Conservation (phyloP, 768 basidiomycete genomes). For the Psilocybe cyanescens region DNA sequence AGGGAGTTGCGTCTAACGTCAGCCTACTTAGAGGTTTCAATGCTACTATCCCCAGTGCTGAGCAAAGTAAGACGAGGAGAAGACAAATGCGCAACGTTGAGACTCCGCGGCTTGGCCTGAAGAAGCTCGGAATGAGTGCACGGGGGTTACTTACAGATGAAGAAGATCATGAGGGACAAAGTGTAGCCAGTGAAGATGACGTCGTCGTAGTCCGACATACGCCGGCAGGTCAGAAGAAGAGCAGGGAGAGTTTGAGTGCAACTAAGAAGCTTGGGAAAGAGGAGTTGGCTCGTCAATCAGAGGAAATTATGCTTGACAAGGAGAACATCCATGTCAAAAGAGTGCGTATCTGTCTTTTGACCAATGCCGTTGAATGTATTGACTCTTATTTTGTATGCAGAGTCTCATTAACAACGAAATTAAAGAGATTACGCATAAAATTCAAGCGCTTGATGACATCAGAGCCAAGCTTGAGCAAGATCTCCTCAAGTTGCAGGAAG, state of each 20-base stretch:
- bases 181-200: slow-evolving; percentile 76
- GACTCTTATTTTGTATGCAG: slow-evolving; percentile 41
- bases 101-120: slow-evolving; percentile 74
- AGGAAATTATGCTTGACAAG: slow-evolving; percentile 90
- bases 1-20: slow-evolving; percentile 71
- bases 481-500: slow-evolving; percentile 87
- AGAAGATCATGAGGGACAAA: slow-evolving; percentile 59
- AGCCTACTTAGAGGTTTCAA: slow-evolving; percentile 91
- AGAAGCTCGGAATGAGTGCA: slow-evolving; percentile 77
- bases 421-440: slow-evolving; percentile 87
- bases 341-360: slow-evolving; percentile 48
- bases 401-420: slow-evolving; percentile 88
- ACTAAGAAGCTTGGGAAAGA: slow-evolving; percentile 78
- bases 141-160: slow-evolving; percentile 71
- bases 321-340: slow-evolving; percentile 89
- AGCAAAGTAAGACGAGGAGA: slow-evolving; percentile 74
- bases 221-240: slow-evolving; percentile 48
- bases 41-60: slow-evolving; percentile 92
- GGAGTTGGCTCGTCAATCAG: slow-evolving; percentile 81
- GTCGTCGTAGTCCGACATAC: slow-evolving; percentile 62
- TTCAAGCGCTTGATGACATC: slow-evolving; percentile 81
- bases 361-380: slow-evolving; percentile 10
- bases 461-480: slow-evolving; percentile 80
- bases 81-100: slow-evolving; percentile 83
- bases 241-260: slow-evolving; percentile 69